These are phyloP conservation scores for Heteromeles arbutifolia DNA, from an alignment of 306 rosid species.

Conservation along the genomic window DNA sequence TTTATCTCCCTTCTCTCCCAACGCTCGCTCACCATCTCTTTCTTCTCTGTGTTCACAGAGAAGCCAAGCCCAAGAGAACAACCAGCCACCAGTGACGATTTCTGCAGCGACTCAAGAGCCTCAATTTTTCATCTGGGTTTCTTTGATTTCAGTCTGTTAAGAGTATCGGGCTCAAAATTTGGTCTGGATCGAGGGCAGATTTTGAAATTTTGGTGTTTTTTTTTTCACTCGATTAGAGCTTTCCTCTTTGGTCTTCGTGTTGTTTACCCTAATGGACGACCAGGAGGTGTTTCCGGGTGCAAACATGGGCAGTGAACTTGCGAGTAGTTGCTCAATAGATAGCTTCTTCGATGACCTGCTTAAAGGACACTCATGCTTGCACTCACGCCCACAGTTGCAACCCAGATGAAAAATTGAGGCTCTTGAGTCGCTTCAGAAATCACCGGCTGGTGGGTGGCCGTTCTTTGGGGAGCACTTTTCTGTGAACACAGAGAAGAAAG, in stretches of 20 bases:
- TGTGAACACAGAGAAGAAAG: no score
- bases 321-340: constrained; percentile 72
- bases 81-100: no score
- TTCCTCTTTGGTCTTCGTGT: constrained; percentile 6
- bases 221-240: not conserved
- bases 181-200: not conserved
- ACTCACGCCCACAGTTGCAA: constrained; percentile 96
- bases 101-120: not conserved
- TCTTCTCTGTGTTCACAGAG: no score
- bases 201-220: not conserved
- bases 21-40: no score
- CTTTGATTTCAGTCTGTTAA: not conserved
- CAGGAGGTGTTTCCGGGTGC: constrained; percentile 63
- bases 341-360: constrained; percentile 75
- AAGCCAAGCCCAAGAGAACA: no score
- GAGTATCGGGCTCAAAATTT: not conserved
- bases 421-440: no score
- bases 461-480: no score
- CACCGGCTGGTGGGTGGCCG: no score
- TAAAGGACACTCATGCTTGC: constrained; percentile 69
- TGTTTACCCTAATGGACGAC: constrained; percentile 56
- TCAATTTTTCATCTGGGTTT: constrained; percentile 5
- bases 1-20: no score
- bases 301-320: constrained; percentile 55
- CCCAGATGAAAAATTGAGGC: constrained; percentile 18